Percentiles rank a stretch among this genome's conserved stretches.
These are phyloP conservation scores for Leptodermis oblonga DNA, from an alignment of 257 asterid genomes.

Conservation along the genomic window DNA sequence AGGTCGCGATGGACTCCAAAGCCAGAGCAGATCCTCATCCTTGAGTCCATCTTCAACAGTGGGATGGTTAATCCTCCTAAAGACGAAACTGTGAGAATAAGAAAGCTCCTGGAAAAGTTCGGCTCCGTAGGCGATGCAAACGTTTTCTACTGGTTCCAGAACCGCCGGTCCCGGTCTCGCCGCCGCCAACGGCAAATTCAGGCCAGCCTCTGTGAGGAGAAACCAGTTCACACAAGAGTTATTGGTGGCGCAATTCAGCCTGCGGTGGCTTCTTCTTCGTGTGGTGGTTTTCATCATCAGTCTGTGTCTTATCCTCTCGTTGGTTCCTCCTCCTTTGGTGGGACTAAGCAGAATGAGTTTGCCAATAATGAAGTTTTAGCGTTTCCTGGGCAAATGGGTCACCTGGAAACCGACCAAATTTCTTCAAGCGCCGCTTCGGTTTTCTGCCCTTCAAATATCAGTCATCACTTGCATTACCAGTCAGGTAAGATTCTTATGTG, in stretches of 20 bases:
- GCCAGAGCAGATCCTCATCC: constrained; percentile 76
- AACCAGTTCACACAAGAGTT: constrained; percentile 7
- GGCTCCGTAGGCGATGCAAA: constrained; percentile 79
- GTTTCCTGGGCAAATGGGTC: constrained; percentile 25
- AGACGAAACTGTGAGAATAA: constrained; percentile 56
- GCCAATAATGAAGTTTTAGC: constrained; percentile 16
- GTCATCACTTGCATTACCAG: constrained; percentile 28
- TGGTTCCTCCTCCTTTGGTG: constrained; percentile 32
- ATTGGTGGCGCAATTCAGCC: constrained; percentile 20
- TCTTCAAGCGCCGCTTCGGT: no score
- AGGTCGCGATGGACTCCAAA: constrained; percentile 79
- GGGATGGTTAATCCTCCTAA: constrained; percentile 83
- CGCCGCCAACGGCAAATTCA: constrained; percentile 67
- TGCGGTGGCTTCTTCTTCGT: constrained; percentile 12
- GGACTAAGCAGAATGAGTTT: constrained; percentile 20
- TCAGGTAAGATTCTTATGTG: constrained; percentile 31
- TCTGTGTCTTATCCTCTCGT: constrained; percentile 6
- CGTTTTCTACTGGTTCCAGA: constrained; percentile 90
- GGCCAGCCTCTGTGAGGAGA: constrained; percentile 30
- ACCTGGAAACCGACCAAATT: constrained; percentile 31
- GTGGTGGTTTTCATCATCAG: neutral
- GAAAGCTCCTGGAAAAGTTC: constrained; percentile 61
- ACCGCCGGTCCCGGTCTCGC: constrained; percentile 77
- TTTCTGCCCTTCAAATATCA: constrained; percentile 24
- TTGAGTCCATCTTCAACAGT: constrained; percentile 76